A percentile compares a stretch with the other conserved stretches of the same genome.
Conservation (phyloP, 306 rosid species). For the Glycine tomentella region DNA sequence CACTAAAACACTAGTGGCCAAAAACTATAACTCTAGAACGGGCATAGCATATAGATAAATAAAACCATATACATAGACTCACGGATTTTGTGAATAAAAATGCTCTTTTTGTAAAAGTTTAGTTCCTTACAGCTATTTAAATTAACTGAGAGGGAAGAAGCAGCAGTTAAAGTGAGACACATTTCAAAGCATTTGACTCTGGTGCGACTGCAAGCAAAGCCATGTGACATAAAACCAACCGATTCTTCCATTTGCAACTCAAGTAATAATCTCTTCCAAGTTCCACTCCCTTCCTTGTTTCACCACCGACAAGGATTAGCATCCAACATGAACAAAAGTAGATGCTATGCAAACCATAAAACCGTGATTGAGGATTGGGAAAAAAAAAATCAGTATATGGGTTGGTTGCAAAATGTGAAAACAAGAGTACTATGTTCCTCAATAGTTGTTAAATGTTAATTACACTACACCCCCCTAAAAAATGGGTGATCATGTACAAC, state of each 20-base stretch:
- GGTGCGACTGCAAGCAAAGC: conserved; percentile 32
- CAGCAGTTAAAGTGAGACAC: background rate
- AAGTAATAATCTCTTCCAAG: background rate
- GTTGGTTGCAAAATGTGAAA: conserved; percentile 16
- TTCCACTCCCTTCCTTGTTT: background rate
- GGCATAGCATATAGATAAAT: too few species aligned
- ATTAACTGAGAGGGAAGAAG: too few species aligned
- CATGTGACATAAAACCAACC: conserved; percentile 22
- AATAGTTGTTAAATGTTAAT: too few species aligned
- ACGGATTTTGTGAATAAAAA: conserved; percentile 8
- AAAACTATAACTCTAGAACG: conserved; percentile 12
- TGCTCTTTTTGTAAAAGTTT: conserved; percentile 1
- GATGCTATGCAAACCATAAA: background rate
- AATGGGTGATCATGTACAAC: conserved; percentile 1
- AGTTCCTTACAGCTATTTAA: conserved; percentile 25
- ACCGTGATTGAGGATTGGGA: background rate
- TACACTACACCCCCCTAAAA: too few species aligned
- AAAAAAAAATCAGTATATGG: conserved; percentile 35
- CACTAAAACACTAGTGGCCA: too few species aligned
- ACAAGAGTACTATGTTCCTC: conserved; percentile 10
- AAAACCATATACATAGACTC: background rate
- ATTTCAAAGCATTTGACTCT: conserved; percentile 49
- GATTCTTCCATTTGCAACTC: conserved; percentile 16
- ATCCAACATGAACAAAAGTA: background rate
- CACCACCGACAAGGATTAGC: background rate